These are phyloP conservation scores for Trypanosoma melophagium DNA, from an alignment of 208 protist genomes.

Conservation along the genomic window DNA sequence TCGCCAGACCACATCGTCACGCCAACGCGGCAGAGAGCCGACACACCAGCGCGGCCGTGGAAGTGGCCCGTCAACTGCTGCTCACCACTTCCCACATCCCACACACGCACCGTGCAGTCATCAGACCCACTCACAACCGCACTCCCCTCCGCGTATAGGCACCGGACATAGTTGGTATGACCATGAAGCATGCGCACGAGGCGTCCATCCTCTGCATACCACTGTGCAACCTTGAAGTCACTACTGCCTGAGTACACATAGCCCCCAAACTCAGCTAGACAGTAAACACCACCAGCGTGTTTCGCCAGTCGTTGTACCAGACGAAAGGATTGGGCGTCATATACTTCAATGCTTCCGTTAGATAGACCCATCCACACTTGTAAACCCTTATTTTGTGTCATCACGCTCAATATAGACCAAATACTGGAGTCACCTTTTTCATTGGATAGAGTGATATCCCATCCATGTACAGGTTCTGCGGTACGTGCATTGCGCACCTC, in stretches of 20 bases:
- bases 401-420: constrained; percentile 16
- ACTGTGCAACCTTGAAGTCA: constrained; percentile 80
- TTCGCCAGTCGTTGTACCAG: constrained; percentile 38
- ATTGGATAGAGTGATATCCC: constrained; percentile 24
- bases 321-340: constrained; percentile 41
- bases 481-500: constrained; percentile 75
- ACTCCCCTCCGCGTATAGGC: constrained; percentile 82
- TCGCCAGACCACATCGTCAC: constrained; percentile 85
- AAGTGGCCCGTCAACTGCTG: constrained; percentile 74
- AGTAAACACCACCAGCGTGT: constrained; percentile 66
- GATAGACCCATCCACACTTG: constrained; percentile 82
- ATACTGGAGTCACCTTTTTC: neutral
- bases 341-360: constrained; percentile 73
- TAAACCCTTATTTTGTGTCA: constrained; percentile 25
- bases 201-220: constrained; percentile 38
- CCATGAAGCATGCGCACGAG: constrained; percentile 64
- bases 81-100: constrained; percentile 69
- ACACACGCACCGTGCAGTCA: constrained; percentile 83
- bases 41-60: constrained; percentile 65
- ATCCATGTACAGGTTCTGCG: constrained; percentile 52
- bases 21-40: constrained; percentile 68
- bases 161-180: constrained; percentile 66
- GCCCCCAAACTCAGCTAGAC: constrained; percentile 77
- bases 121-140: constrained; percentile 72
- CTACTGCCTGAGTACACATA: constrained; percentile 75